A percentile compares a stretch with the other conserved stretches of the same genome.
Conservation (phyloP, 108 stramenopile species). For the Parmales sp. region DNA sequence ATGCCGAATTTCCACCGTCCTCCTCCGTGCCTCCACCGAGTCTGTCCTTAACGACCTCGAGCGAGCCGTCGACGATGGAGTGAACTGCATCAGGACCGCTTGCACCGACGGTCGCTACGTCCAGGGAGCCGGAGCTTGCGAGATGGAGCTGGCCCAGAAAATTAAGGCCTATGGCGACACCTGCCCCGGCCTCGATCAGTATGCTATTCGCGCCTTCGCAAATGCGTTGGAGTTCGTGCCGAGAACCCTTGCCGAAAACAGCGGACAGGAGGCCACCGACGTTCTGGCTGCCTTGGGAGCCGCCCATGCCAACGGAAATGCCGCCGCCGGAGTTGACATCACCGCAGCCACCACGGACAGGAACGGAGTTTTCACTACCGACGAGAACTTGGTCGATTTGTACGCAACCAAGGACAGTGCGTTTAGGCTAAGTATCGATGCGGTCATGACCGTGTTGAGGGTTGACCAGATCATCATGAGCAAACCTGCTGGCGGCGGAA, state of each 20-base stretch:
- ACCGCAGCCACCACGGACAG: constrained; percentile 25
- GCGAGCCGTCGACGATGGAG: constrained; percentile 91
- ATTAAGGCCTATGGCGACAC: constrained; percentile 70
- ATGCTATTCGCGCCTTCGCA: constrained; percentile 92
- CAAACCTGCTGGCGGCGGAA: constrained; percentile 89
- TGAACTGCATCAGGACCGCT: constrained; percentile 72
- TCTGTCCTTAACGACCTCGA: constrained; percentile 89
- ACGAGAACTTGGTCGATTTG: constrained; percentile 62
- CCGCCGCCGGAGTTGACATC: constrained; percentile 74
- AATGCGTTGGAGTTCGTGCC: constrained; percentile 93
- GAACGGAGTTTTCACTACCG: constrained; percentile 35
- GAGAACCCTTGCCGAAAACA: constrained; percentile 88
- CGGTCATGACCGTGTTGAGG: constrained; percentile 85
- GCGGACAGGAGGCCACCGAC: constrained; percentile 77
- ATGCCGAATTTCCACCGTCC: constrained; percentile 78
- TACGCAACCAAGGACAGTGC: constrained; percentile 72
- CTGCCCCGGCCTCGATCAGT: constrained; percentile 93
- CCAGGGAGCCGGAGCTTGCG: constrained; percentile 87
- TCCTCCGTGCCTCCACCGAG: constrained; percentile 84
- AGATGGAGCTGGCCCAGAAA: constrained; percentile 79
- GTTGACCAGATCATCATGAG: constrained; percentile 99
- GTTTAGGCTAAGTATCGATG: constrained; percentile 87
- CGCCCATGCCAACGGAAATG: constrained; percentile 75
- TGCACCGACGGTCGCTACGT: constrained; percentile 76
- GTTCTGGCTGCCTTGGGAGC: constrained; percentile 73